Conservation (phyloP, 192 early-diverging fungal genomes). For the Backusella sp. region DNA sequence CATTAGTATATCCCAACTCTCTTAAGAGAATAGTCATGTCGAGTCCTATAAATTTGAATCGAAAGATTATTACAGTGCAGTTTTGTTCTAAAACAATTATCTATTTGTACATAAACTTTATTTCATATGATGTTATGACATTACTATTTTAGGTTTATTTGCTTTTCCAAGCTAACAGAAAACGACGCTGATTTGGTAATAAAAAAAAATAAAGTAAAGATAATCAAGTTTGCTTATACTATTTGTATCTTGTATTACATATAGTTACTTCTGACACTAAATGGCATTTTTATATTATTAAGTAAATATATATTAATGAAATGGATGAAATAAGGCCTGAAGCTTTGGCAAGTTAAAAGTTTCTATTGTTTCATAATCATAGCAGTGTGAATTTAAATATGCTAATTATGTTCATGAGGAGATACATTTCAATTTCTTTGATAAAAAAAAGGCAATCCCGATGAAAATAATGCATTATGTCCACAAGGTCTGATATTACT, state of each 20-base stretch:
- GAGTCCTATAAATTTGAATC: not conserved
- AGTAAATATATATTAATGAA: not conserved
- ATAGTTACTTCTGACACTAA: not conserved
- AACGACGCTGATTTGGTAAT: not conserved
- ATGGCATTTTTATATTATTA: not conserved
- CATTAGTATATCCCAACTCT: not conserved
- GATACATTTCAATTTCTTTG: not conserved
- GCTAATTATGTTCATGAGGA: not conserved
- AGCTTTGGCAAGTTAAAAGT: not conserved
- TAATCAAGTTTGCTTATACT: not conserved
- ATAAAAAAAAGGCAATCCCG: no score
- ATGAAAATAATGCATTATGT: not conserved
- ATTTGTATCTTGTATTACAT: not conserved
- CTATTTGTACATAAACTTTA: not conserved
- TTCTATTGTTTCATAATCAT: not conserved
- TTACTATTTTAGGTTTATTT: not conserved
- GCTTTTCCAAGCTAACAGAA: not conserved
- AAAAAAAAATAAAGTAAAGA: not conserved
- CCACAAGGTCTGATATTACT: not conserved
- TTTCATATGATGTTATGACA: not conserved
- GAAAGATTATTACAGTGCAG: not conserved
- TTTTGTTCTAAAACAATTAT: not conserved
- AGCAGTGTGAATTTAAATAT: not conserved
- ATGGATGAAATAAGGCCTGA: not conserved
- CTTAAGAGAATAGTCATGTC: not conserved